Evolutionary conservation across 352 stramenopile genomes (phyloP).

Genomic region (Globisporangium viniferum): DNA sequence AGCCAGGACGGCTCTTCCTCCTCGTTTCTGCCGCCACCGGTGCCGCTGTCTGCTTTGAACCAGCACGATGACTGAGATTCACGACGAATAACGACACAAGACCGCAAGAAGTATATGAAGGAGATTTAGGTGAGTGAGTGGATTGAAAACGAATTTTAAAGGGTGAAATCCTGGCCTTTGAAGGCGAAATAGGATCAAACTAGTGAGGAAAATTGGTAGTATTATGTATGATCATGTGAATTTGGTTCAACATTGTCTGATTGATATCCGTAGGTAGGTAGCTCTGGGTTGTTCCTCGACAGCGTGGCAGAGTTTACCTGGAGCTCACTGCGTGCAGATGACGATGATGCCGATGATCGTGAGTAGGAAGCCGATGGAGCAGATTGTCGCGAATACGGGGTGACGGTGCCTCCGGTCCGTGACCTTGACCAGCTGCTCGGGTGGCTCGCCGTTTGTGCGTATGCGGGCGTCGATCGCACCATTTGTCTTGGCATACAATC

Average conservation of each 20-base stretch:
- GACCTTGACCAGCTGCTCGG: slow-evolving; percentile 74
- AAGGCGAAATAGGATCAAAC: neutral
- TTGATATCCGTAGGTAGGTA: neutral
- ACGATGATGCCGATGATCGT: slow-evolving; percentile 67
- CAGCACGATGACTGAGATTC: neutral
- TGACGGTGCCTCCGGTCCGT: slow-evolving; percentile 65
- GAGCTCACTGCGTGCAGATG: slow-evolving; percentile 39
- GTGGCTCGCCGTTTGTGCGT: slow-evolving; percentile 48
- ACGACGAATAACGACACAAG: neutral
- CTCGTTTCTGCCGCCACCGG: neutral
- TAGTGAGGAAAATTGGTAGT: neutral
- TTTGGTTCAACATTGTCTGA: neutral
- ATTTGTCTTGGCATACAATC: neutral
- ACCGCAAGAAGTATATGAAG: neutral
- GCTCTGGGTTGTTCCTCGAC: neutral
- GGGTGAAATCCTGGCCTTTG: neutral
- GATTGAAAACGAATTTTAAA: neutral
- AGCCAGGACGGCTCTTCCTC: slow-evolving; percentile 4
- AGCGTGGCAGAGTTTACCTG: neutral
- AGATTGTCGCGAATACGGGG: slow-evolving; percentile 67
- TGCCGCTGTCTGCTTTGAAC: neutral
- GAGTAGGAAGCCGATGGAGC: slow-evolving; percentile 61
- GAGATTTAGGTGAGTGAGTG: neutral
- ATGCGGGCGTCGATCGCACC: slow-evolving; percentile 27
- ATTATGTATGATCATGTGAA: neutral